Evolutionary conservation across 176 grass and related monocot genomes (phyloP).

Genomic region (Oryza meridionalis): DNA sequence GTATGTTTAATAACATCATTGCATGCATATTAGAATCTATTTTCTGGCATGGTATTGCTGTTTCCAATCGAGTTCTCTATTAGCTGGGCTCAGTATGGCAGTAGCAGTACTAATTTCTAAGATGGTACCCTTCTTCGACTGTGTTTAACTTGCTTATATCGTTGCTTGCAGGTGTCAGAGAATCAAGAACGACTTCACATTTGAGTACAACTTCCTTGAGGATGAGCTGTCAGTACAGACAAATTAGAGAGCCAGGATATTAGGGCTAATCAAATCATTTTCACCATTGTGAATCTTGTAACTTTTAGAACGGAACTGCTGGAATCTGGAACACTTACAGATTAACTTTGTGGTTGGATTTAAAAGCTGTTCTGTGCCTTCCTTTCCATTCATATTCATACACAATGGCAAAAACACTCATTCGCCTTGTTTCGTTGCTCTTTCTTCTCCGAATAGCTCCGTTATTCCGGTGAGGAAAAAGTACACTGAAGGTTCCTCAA

Average conservation of each 20-base stretch:
- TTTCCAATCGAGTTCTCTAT: background rate
- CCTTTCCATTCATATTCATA: background rate
- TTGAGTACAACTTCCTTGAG: slow-evolving; percentile 96
- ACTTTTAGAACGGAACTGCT: slow-evolving; percentile 21
- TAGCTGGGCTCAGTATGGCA: background rate
- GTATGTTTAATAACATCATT: slow-evolving; percentile 45
- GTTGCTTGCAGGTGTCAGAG: slow-evolving; percentile 89
- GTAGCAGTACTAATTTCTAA: background rate
- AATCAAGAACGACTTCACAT: slow-evolving; percentile 94
- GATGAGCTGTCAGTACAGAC: slow-evolving; percentile 81
- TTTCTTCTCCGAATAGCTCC: background rate
- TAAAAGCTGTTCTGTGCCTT: slow-evolving; percentile 29
- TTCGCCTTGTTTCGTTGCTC: background rate
- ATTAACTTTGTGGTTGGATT: slow-evolving; percentile 5
- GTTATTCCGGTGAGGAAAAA: too few species aligned
- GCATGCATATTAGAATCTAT: background rate
- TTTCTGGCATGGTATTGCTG: background rate
- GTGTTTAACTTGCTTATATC: slow-evolving; percentile 6
- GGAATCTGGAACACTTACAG: slow-evolving; percentile 27
- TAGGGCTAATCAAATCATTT: slow-evolving; percentile 43
- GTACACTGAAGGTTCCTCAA: too few species aligned
- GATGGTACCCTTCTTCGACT: background rate
- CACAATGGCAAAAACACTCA: background rate
- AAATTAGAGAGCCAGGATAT: slow-evolving; percentile 28
- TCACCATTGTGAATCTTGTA: slow-evolving; percentile 37